phyloP scores from a whole-genome alignment of 1,284 basidiomycete genomes.

The Lignosus rhinocerotis region DNA sequence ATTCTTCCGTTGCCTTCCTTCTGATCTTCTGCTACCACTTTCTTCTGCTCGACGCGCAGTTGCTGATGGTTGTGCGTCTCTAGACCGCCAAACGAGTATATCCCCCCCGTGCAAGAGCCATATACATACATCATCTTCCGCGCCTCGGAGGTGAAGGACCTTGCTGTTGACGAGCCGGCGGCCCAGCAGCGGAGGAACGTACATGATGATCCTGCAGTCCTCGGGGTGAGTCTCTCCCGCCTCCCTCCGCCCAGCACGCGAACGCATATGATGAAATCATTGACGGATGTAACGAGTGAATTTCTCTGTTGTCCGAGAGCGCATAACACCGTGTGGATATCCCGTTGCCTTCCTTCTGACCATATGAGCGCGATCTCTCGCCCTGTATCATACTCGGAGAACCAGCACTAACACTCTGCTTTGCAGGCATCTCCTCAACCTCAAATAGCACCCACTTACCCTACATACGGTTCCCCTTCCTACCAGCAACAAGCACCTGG shows the following conservation, averaged over 20 bases:
- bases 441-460: constrained; percentile 25
- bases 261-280: constrained; percentile 42
- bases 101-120: constrained; percentile 74
- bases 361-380: constrained; percentile 1
- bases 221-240: constrained; percentile 54
- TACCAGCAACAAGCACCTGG: constrained; percentile 26
- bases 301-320: constrained; percentile 49
- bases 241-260: not conserved
- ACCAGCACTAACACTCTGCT: constrained; percentile 5
- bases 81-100: constrained; percentile 72
- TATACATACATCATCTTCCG: constrained; percentile 84
- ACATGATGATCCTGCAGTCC: constrained; percentile 76
- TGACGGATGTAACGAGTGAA: constrained; percentile 51
- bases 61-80: constrained; percentile 22
- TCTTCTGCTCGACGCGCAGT: constrained; percentile 1
- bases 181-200: constrained; percentile 55
- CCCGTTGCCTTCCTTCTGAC: constrained; percentile 65
- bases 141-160: constrained; percentile 80
- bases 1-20: constrained; percentile 77
- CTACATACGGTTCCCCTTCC: constrained; percentile 28
- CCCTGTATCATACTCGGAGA: not conserved
- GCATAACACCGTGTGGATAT: constrained; percentile 53
- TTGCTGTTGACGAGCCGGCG: constrained; percentile 69
- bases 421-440: constrained; percentile 34
- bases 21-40: constrained; percentile 40